Evolutionary conservation across 1,284 basidiomycete species (phyloP).

Genomic region (Cutaneotrichosporon mucoides): DNA sequence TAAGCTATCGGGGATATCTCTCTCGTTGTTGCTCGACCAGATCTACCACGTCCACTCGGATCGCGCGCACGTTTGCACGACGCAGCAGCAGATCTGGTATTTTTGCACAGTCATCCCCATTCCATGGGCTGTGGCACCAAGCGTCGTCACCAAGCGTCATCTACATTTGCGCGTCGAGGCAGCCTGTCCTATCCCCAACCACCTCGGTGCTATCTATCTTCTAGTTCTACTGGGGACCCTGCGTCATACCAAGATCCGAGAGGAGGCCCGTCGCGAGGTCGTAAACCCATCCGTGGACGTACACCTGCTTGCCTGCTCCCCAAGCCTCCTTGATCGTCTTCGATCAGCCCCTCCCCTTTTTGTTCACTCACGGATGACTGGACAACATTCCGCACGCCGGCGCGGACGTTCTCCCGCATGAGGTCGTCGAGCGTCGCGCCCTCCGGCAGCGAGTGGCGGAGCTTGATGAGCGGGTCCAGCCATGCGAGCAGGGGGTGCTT

Average conservation of each 20-base stretch:
- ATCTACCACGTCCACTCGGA: too few relatives aligned
- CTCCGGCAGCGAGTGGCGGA: constrained; percentile 56
- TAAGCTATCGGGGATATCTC: too few relatives aligned
- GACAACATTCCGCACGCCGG: constrained; percentile 69
- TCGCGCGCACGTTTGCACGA: too few relatives aligned
- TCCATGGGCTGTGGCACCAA: too few relatives aligned
- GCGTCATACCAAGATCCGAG: constrained; percentile 60
- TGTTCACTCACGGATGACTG: constrained; percentile 16
- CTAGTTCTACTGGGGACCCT: constrained; percentile 12
- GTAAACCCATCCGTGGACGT: constrained; percentile 80
- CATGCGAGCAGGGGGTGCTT: constrained; percentile 63
- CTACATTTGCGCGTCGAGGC: too few relatives aligned
- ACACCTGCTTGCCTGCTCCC: constrained; percentile 60
- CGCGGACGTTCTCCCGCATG: constrained; percentile 70
- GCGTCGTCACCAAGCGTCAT: too few relatives aligned
- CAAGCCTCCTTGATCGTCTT: constrained; percentile 66
- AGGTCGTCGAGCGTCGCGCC: constrained; percentile 56
- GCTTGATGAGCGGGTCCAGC: constrained; percentile 64
- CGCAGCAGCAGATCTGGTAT: too few relatives aligned
- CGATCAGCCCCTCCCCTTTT: fast-evolving
- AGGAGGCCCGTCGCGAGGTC: constrained; percentile 66
- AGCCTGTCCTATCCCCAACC: too few relatives aligned
- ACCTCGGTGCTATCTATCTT: not conserved
- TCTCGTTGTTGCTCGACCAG: too few relatives aligned
- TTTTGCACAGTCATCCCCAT: too few relatives aligned